Evolutionary conservation across 129 eudicot genomes (phyloP), one percentile per base, ranked within the genome.

Genomic region (Helianthus tuberosus): DNA sequence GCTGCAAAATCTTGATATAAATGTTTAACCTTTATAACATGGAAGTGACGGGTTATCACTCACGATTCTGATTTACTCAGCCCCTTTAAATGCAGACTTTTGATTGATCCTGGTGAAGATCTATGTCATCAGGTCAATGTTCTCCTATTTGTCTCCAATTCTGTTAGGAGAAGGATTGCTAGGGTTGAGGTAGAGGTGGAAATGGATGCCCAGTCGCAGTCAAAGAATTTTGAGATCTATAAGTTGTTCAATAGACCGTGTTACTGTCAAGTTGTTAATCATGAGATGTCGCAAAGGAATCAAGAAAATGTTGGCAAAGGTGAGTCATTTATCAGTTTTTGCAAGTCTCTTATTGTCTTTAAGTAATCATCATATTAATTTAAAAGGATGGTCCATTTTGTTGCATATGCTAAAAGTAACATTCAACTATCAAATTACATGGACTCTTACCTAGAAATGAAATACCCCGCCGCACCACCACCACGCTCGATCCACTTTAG

Each of bases 231-330:
- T 85, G 99, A 95, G 83, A 89, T 91, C 61, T 88, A 93, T 80
- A 86, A 97, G 73, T 77, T 91, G 41, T 83, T 80, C 81, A 97
- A 95, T 82, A 77, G 89, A 72, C 75, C 91, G 73, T 93, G 68
- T 53, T 95, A 91, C 80, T 95, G 88, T 36, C 97, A 91, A 80
- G 88, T 96, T 69, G 93, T 95, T 74, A 95, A 91, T 83, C 84
- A 82, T 66, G 99, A 95, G 75, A 95, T 95, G 99, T 95, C 97
- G 25, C 97, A 89, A 64, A 87, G 99, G 87, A 95, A 95, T 86
- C 99, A 91, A 86, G 95, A 95, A 87, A 80, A 84, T 69, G 78
- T 95, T 58, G 99, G 97, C 91, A 80, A 85, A 94, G 11, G 23
- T 60, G 12, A 11, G 20, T 13, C 67, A 6, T 10, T 9, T 68